phyloP scores from a whole-genome alignment of 1,284 basidiomycete genomes.

The Trichosporon ovoides region DNA sequence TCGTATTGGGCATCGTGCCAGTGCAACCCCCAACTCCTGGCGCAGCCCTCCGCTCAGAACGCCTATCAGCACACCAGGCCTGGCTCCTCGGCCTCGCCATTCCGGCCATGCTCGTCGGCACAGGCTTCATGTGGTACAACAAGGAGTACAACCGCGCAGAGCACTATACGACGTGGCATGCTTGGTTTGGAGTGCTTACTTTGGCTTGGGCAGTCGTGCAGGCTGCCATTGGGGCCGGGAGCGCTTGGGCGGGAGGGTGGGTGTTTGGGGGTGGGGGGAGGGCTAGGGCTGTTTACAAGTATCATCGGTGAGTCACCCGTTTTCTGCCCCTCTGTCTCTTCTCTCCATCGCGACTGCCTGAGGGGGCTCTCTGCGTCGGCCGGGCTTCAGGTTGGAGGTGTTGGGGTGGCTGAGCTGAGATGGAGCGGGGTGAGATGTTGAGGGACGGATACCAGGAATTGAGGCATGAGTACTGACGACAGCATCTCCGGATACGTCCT shows the following conservation, averaged over 20 bases:
- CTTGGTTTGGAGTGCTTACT: conserved; percentile 30
- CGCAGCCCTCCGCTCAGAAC: conserved; percentile 18
- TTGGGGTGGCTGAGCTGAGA: too few species aligned
- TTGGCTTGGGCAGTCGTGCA: conserved; percentile 40
- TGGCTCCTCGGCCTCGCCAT: conserved; percentile 33
- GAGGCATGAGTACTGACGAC: too few species aligned
- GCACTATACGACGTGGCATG: conserved; percentile 47
- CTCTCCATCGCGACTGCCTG: too few species aligned
- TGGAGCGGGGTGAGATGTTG: too few species aligned
- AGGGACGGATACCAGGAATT: too few species aligned
- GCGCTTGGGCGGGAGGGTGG: conserved; percentile 31
- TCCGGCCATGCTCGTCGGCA: conserved; percentile 37
- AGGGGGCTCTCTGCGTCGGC: too few species aligned
- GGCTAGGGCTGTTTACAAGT: conserved; percentile 45
- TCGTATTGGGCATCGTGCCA: conserved; percentile 37
- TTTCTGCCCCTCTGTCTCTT: neutral
- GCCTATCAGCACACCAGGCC: conserved; percentile 40
- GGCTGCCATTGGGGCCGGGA: conserved; percentile 31
- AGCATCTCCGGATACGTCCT: conserved; percentile 44
- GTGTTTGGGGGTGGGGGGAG: conserved; percentile 31
- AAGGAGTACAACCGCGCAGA: conserved; percentile 37
- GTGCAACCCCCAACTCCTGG: conserved; percentile 40
- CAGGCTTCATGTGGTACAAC: conserved; percentile 44
- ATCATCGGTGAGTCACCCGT: conserved; percentile 37
- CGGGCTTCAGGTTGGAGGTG: too few species aligned